Conservation (phyloP, 108 stramenopile genomes). For the Tribonema minus region DNA sequence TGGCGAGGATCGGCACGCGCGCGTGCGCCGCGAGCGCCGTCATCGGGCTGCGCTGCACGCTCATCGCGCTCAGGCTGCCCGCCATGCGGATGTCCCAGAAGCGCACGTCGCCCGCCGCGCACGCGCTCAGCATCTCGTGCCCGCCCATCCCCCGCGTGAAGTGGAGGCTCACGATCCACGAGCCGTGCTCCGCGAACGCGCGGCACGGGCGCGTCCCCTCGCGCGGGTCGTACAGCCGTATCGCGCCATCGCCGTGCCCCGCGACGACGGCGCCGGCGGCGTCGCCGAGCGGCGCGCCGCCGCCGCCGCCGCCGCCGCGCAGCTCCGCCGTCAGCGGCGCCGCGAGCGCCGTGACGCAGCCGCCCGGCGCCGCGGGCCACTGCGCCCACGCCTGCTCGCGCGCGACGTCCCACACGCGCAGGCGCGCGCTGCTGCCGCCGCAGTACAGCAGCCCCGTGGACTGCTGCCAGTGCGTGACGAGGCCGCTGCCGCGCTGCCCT, state of each 20-base stretch:
- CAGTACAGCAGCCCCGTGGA: constrained; percentile 63
- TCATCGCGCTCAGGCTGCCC: constrained; percentile 60
- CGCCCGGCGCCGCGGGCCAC: constrained; percentile 63
- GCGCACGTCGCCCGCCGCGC: constrained; percentile 74
- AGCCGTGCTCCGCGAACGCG: constrained; percentile 68
- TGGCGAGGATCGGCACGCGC: constrained; percentile 78
- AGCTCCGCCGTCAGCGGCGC: constrained; percentile 59
- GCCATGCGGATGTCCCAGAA: constrained; percentile 79
- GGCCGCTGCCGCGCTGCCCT: constrained; percentile 67
- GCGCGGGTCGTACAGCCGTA: constrained; percentile 80
- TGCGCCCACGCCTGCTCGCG: constrained; percentile 62
- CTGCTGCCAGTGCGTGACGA: constrained; percentile 81
- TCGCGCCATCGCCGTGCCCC: constrained; percentile 78
- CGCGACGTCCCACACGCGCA: constrained; percentile 85
- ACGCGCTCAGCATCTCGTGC: constrained; percentile 73
- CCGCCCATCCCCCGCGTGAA: constrained; percentile 17
- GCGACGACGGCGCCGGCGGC: too few species aligned
- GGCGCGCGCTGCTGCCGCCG: constrained; percentile 70
- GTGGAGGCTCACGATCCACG: constrained; percentile 72
- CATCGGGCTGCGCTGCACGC: constrained; percentile 80
- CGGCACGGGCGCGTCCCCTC: too few species aligned
- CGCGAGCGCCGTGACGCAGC: constrained; percentile 75
- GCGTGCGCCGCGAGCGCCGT: constrained; percentile 84
- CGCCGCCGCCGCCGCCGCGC: constrained; percentile 44
- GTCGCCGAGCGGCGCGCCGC: not conserved